Evolutionary conservation across 371 early-diverging fungal species (phyloP).

Genomic region (Mortierella polycephala): DNA sequence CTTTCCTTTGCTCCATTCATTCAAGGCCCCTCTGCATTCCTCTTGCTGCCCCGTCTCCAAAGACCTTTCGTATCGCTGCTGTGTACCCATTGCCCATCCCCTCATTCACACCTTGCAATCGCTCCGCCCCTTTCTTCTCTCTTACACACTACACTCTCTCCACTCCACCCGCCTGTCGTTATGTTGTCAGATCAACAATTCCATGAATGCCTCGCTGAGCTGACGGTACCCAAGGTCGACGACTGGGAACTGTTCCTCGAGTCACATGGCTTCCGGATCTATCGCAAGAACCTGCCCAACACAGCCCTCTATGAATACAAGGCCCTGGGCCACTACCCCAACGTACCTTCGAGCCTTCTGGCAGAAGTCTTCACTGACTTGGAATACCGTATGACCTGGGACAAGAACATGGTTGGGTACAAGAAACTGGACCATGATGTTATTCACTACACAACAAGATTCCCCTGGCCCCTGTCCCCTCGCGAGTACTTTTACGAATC

Average conservation of each 20-base stretch:
- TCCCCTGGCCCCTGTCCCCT: conserved; percentile 65
- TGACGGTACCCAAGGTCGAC: conserved; percentile 42
- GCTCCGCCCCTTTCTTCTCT: neutral
- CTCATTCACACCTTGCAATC: neutral
- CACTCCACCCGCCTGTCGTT: neutral
- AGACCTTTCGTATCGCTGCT: neutral
- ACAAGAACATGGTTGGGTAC: conserved; percentile 62
- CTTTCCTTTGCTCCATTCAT: neutral
- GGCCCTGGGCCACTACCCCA: conserved; percentile 54
- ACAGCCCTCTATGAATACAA: conserved; percentile 53
- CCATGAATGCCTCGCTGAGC: conserved; percentile 46
- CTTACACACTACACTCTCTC: neutral
- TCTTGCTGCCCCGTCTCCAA: neutral
- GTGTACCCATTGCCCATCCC: neutral
- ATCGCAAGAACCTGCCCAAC: conserved; percentile 50
- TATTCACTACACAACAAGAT: conserved; percentile 56
- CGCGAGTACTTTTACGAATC: conserved; percentile 61
- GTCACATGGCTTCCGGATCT: conserved; percentile 51
- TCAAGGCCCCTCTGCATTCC: neutral
- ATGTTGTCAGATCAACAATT: conserved; percentile 54
- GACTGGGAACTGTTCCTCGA: conserved; percentile 55
- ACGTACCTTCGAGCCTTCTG: conserved; percentile 36
- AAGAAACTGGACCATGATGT: conserved; percentile 50
- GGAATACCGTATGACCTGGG: conserved; percentile 64
- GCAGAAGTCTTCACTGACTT: conserved; percentile 58